These are phyloP conservation scores for Sclerotinia nivalis DNA, from an alignment of 2,329 filamentous ascomycete genomes.

Conservation along the genomic window DNA sequence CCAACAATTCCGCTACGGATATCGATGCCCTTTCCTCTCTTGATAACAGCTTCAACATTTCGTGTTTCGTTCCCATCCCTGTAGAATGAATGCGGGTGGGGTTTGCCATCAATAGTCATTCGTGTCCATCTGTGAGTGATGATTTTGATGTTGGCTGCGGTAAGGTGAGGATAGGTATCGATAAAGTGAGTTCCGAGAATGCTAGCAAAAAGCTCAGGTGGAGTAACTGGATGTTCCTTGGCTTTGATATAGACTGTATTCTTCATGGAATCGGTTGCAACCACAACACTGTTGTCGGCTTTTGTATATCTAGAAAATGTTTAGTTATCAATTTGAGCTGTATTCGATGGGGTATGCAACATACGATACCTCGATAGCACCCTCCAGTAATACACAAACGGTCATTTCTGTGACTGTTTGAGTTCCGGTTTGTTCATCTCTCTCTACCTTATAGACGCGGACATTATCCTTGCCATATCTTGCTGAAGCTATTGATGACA, in stretches of 20 bases:
- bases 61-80: constrained; percentile 87
- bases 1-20: constrained; percentile 78
- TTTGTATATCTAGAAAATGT: constrained; percentile 70
- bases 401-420: constrained; percentile 95
- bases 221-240: constrained; percentile 88
- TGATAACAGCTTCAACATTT: constrained; percentile 72
- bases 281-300: constrained; percentile 92
- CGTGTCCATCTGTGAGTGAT: constrained; percentile 89
- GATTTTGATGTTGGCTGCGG: constrained; percentile 77
- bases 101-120: constrained; percentile 81
- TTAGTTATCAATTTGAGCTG: background rate
- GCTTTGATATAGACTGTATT: constrained; percentile 95
- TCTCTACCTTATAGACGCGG: constrained; percentile 92
- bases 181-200: constrained; percentile 88
- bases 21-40: constrained; percentile 67
- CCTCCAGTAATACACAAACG: constrained; percentile 87
- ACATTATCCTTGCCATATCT: constrained; percentile 97
- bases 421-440: constrained; percentile 70
- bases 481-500: constrained; percentile 62
- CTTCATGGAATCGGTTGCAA: constrained; percentile 97
- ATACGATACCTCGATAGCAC: constrained; percentile 82
- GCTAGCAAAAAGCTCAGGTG: constrained; percentile 87
- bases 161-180: constrained; percentile 84
- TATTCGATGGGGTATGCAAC: constrained; percentile 38
- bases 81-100: constrained; percentile 93